These are phyloP conservation scores for Rhinocladiella mackenziei DNA, from an alignment of 2,329 filamentous ascomycete species.

Conservation along the genomic window DNA sequence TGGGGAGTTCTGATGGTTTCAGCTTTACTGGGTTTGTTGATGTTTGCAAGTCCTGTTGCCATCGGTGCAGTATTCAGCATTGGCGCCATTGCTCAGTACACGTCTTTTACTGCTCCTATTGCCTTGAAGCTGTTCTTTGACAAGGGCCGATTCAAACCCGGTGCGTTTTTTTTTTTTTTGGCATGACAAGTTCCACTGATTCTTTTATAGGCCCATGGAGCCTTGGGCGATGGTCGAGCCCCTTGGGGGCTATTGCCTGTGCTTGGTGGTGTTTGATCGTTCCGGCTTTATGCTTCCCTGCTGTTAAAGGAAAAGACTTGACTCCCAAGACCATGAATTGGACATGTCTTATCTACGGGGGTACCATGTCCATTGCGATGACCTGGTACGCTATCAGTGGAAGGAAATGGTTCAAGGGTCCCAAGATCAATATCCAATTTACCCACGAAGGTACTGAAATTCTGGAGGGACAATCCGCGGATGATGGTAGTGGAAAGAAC, in stretches of 20 bases:
- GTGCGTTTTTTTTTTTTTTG: conserved; percentile 11
- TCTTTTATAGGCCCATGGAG: conserved; percentile 31
- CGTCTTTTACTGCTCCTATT: conserved; percentile 32
- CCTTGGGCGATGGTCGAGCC: conserved; percentile 32
- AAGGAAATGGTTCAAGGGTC: conserved; percentile 36
- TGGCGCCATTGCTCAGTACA: conserved; percentile 31
- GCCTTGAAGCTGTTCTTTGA: conserved; percentile 33
- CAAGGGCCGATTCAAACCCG: conserved; percentile 29
- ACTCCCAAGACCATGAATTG: conserved; percentile 34
- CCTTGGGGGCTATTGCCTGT: conserved; percentile 31
- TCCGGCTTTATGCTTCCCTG: conserved; percentile 34
- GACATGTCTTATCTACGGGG: conserved; percentile 34
- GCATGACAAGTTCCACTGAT: background rate
- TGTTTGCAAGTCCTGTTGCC: conserved; percentile 33
- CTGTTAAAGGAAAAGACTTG: conserved; percentile 31
- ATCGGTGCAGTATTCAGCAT: conserved; percentile 35
- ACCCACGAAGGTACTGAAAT: conserved; percentile 10
- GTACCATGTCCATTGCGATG: conserved; percentile 33
- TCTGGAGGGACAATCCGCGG: conserved; percentile 7
- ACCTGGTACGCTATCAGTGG: conserved; percentile 32
- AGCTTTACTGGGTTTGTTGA: conserved; percentile 31
- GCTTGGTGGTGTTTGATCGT: conserved; percentile 33
- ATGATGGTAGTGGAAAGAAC: conserved; percentile 3
- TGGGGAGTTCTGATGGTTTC: conserved; percentile 32
- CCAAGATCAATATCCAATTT: conserved; percentile 32